These are phyloP conservation scores for Ustilago lituana DNA, from an alignment of 1,284 basidiomycete genomes.

Conservation along the genomic window DNA sequence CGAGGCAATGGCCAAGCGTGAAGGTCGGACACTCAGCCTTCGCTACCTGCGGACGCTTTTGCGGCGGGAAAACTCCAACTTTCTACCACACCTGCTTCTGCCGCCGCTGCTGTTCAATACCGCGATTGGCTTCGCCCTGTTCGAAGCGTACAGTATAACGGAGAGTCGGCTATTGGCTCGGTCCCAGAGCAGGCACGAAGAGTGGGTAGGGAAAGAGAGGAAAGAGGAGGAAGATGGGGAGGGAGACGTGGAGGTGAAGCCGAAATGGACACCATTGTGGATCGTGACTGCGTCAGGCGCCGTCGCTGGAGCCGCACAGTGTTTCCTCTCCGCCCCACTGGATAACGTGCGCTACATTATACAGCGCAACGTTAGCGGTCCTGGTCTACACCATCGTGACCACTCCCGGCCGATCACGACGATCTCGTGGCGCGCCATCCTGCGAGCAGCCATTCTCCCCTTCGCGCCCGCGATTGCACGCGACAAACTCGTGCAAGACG, in stretches of 20 bases:
- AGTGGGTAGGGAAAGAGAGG: no score
- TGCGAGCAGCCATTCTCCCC: slow-evolving; percentile 62
- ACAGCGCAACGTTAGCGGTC: slow-evolving; percentile 42
- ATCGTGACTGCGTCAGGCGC: slow-evolving; percentile 64
- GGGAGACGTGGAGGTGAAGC: slow-evolving; percentile 1
- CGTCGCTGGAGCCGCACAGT: slow-evolving; percentile 68
- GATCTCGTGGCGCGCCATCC: slow-evolving; percentile 61
- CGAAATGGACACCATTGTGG: slow-evolving; percentile 53
- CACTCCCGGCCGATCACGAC: slow-evolving; percentile 10
- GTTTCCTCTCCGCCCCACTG: slow-evolving; percentile 68
- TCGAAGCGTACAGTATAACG: slow-evolving; percentile 64
- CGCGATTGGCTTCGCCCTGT: slow-evolving; percentile 67
- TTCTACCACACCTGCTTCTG: slow-evolving; percentile 55
- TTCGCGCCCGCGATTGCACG: slow-evolving; percentile 54
- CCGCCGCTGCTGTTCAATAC: slow-evolving; percentile 68
- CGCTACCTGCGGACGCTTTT: slow-evolving; percentile 66
- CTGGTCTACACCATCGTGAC: slow-evolving; percentile 1
- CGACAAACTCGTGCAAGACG: slow-evolving; percentile 47
- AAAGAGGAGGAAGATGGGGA: slow-evolving; percentile 1
- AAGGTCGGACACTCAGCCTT: slow-evolving; percentile 60
- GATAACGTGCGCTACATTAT: slow-evolving; percentile 69
- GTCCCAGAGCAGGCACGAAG: no score
- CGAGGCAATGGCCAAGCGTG: slow-evolving; percentile 67
- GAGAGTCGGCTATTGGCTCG: slow-evolving; percentile 45
- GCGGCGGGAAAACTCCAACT: slow-evolving; percentile 56